Percentiles rank a stretch among this genome's conserved stretches.
Evolutionary conservation across 352 stramenopile genomes (phyloP).

Genomic region (Globisporangium radiosum): DNA sequence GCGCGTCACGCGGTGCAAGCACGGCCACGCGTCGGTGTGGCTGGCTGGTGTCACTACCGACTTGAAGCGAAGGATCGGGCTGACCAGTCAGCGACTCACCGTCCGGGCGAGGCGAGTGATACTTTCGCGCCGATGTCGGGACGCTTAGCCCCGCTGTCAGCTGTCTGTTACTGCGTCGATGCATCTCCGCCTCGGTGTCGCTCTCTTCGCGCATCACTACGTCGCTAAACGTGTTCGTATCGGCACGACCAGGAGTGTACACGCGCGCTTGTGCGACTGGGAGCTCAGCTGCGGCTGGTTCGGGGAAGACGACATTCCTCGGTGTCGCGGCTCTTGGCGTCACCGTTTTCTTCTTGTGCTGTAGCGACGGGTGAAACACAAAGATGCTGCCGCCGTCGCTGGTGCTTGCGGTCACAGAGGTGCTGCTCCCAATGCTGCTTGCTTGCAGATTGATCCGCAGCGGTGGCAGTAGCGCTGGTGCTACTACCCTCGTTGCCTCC

Average conservation of each 20-base stretch:
- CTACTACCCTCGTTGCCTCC: background rate
- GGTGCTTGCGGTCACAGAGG: background rate
- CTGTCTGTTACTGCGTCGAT: conserved; percentile 4
- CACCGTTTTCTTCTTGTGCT: conserved; percentile 23
- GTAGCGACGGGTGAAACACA: conserved; percentile 27
- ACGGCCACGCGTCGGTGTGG: background rate
- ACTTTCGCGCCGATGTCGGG: conserved; percentile 5
- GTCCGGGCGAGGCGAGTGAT: conserved; percentile 1
- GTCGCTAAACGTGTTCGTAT: background rate
- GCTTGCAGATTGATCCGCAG: background rate
- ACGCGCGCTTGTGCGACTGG: background rate
- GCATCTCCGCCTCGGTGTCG: background rate
- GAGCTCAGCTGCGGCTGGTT: conserved; percentile 16
- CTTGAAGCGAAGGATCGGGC: background rate
- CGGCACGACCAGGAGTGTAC: background rate
- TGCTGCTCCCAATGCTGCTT: conserved; percentile 1
- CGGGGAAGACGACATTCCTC: conserved; percentile 29
- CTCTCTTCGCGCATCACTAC: conserved; percentile 2
- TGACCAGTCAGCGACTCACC: background rate
- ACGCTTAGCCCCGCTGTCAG: background rate
- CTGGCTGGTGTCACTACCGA: background rate
- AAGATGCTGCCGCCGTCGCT: conserved; percentile 19
- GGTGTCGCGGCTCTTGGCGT: conserved; percentile 19
- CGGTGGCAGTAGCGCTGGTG: background rate
- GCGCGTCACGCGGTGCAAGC: conserved; percentile 15